Base-by-base conservation (phyloP, 179 eudicot genomes). In the Pouteria campechiana region DNA sequence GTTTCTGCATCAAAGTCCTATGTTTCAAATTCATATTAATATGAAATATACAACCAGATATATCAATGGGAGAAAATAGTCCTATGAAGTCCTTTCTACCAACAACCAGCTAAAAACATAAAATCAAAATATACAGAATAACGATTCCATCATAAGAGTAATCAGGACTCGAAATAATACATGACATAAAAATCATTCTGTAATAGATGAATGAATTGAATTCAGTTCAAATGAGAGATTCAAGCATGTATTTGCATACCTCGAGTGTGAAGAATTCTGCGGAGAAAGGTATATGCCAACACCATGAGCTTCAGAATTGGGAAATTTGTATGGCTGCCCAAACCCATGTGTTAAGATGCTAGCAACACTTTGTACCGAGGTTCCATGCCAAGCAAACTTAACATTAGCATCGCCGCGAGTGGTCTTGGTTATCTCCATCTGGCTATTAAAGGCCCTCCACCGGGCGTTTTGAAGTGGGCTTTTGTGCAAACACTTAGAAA, bases 371-470 rank as follows among this genome's bases (percentile, higher is more conserved):
- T 61, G 17, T 37, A 61, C 58, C 2, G 85, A 67, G 0, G 73
- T 32, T 35, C 78, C 76, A 41, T 64, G 48, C 85, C 85, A 78
- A 15, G 73, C 85, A 16, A 48, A 78, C 16, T 37, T 48, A 33
- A 46, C 22, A 3, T 65, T 55, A 12, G 68, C 19, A 10, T 38
- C 51, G 2, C 78, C 81, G 46, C 81, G 65, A 39, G 60, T 58
- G 37, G 32, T 55, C 50, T 67, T 57, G 0, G 52, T 61, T 3
- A 31, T 12, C 70, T 58, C 63, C 54, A 52, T 25, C 34, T 61
- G 70, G 50, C 51, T 74, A 11, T 49, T 38, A 43, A 78, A 78
- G 19, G 54, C 55, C 10, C 55, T 57, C 32, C 16, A 55, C 14
- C 73, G 50, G 1, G 81, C 81, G 31, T 38, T 58, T 22, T 64